Percentiles rank a stretch among this genome's conserved stretches.
Conservation (phyloP, 1,284 basidiomycete genomes). For the Sutorius eximius region DNA sequence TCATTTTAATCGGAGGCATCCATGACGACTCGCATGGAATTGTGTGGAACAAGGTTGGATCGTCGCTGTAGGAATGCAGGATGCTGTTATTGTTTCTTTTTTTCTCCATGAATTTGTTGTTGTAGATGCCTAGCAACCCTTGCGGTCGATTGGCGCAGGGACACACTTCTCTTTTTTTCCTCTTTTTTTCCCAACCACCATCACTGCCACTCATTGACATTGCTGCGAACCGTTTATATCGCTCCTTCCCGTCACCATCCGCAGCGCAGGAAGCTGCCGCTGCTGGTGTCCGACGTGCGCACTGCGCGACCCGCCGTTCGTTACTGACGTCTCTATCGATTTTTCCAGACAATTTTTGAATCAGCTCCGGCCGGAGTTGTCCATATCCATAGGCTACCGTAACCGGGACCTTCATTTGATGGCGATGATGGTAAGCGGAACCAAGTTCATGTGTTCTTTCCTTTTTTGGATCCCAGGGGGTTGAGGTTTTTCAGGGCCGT, state of each 20-base stretch:
- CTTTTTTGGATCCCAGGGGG: constrained; percentile 31
- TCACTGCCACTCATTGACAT: background rate
- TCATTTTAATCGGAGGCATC: constrained; percentile 45
- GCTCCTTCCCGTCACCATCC: background rate
- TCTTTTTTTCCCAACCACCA: background rate
- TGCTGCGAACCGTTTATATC: background rate
- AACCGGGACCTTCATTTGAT: constrained; percentile 20
- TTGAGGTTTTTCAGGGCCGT: constrained; percentile 38
- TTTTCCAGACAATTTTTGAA: constrained; percentile 4
- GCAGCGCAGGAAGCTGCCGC: constrained; percentile 21
- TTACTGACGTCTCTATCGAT: constrained; percentile 8
- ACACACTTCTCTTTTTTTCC: background rate
- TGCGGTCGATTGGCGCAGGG: constrained; percentile 2
- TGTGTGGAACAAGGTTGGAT: constrained; percentile 17
- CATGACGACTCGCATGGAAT: constrained; percentile 15
- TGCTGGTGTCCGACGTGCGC: background rate
- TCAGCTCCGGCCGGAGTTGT: background rate
- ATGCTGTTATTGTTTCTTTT: constrained; percentile 24
- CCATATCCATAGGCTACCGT: constrained; percentile 9
- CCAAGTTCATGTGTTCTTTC: constrained; percentile 21
- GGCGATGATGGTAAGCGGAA: constrained; percentile 36
- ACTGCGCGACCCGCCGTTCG: background rate
- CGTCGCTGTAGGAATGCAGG: constrained; percentile 18
- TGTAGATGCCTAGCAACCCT: constrained; percentile 31
- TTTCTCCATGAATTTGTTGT: constrained; percentile 7